Evolutionary conservation across 306 rosid species (phyloP), one percentile per base, ranked within the genome.

Genomic region (Astragalus glycyphyllos): DNA sequence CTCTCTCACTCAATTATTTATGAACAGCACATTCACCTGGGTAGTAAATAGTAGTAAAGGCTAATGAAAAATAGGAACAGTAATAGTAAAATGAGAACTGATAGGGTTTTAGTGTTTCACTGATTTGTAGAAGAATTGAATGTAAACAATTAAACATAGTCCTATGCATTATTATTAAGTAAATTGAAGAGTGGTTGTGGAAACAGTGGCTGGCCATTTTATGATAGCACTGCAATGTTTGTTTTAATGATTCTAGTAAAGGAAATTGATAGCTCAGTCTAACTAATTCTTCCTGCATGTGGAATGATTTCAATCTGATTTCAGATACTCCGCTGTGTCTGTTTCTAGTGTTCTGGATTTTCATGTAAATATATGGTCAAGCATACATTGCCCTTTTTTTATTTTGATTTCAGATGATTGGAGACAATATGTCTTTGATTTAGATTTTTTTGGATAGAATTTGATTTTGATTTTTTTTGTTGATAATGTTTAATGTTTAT

Each of bases 331-430:
- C 47, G 29, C 4, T 3, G 10, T 68, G 11, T 67, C 49, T 64
- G 29, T 65, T 64, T 78, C 5, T 42, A 12, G 41, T 58, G 71
- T 42, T 64, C 16, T 31, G 7, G 11, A 58, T 72, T 55, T 34
- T 57, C 32, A 14, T 10, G 3, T 26, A 26, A 26, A 26, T 26
- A 2, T 26, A 26, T 26, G 31, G 3, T 26, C 31, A 26, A 26
- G 31, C 31, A 26, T 26, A 26, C 31, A 26, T 26, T 26, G 31
- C 31, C 31, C 31, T 26, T n/a, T 60, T 58, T 50, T 35, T 7
- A 6, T 58, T 16, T 29, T 50, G 51, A 50, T 73, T 68, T 34
- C 53, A n/a, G 63, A 31, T 51, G 23, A 10, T 32, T 38, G 23
- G 29, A 32, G 63, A 23, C 45, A 44, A 17, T 37, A 4, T 5